Conservation (phyloP, 2,329 filamentous ascomycete species). For the Ceratocystis cacaofunesta region DNA sequence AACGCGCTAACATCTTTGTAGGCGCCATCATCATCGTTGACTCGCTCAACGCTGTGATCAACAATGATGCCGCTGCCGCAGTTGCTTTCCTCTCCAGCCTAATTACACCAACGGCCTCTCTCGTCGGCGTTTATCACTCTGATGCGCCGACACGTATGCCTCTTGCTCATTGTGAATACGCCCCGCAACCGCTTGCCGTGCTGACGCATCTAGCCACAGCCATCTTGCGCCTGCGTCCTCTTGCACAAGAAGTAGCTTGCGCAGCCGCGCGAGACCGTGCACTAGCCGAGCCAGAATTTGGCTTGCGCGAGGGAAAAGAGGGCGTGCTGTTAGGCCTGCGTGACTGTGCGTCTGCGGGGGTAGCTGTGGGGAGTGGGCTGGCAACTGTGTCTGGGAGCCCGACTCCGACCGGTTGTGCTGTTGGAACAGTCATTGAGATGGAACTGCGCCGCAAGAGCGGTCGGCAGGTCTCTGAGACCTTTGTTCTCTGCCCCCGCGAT, state of each 20-base stretch:
- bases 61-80: constrained; percentile 39
- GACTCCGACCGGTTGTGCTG: too few relatives aligned
- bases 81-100: constrained; percentile 55
- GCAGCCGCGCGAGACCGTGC: constrained; percentile 66
- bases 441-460: constrained; percentile 77
- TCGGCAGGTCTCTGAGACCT: constrained; percentile 55
- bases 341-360: constrained; percentile 26
- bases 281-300: constrained; percentile 60
- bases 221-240: constrained; percentile 56
- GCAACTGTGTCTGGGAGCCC: too few relatives aligned
- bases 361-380: constrained; percentile 21
- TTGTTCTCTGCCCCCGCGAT: constrained; percentile 26
- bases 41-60: constrained; percentile 53
- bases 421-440: constrained; percentile 57
- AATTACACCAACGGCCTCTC: constrained; percentile 50
- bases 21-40: constrained; percentile 67
- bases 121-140: constrained; percentile 68
- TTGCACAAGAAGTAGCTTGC: constrained; percentile 58
- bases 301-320: constrained; percentile 61
- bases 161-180: constrained; percentile 35
- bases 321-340: constrained; percentile 50
- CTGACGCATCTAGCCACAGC: constrained; percentile 80
- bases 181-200: constrained; percentile 54
- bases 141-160: constrained; percentile 51
- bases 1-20: constrained; percentile 24